Evolutionary conservation across 1,139 yeast genomes (phyloP).

Genomic region (Suhomyces bolitotheri): DNA sequence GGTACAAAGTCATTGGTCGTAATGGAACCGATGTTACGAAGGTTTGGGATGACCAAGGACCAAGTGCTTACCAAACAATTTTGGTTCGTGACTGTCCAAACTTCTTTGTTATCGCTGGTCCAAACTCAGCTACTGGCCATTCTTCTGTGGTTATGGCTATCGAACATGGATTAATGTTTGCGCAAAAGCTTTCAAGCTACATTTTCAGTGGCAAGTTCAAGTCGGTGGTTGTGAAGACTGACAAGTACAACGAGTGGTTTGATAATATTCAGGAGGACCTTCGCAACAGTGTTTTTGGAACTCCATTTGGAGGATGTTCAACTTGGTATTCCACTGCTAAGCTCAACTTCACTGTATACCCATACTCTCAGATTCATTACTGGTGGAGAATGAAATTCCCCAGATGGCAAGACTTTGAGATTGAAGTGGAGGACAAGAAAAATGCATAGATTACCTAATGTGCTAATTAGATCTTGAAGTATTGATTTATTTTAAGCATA

Average conservation of each 20-base stretch:
- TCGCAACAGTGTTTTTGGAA: slow-evolving; percentile 37
- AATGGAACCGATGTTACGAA: slow-evolving; percentile 24
- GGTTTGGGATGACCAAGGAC: slow-evolving; percentile 36
- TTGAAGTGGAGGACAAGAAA: slow-evolving; percentile 8
- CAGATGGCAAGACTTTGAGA: slow-evolving; percentile 29
- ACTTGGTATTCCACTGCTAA: slow-evolving; percentile 41
- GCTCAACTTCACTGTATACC: slow-evolving; percentile 38
- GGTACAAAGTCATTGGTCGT: slow-evolving; percentile 29
- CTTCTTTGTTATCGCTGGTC: slow-evolving; percentile 40
- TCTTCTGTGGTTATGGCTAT: slow-evolving; percentile 45
- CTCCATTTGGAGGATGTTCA: slow-evolving; percentile 44
- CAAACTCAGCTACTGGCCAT: slow-evolving; percentile 48
- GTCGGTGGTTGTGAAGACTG: slow-evolving; percentile 34
- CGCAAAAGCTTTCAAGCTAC: slow-evolving; percentile 26
- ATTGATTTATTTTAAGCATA: too few species aligned
- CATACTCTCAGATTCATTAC: slow-evolving; percentile 38
- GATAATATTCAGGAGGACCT: slow-evolving; percentile 29
- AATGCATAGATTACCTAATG: not conserved
- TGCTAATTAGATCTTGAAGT: too few species aligned
- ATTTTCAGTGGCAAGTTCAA: slow-evolving; percentile 32
- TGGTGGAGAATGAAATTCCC: slow-evolving; percentile 34
- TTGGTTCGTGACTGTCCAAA: slow-evolving; percentile 40
- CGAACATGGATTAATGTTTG: slow-evolving; percentile 37
- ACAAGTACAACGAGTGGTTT: slow-evolving; percentile 41
- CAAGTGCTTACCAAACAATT: slow-evolving; percentile 39